Conservation (phyloP, 2,329 filamentous ascomycete genomes). For the Fusarium subtropicale region DNA sequence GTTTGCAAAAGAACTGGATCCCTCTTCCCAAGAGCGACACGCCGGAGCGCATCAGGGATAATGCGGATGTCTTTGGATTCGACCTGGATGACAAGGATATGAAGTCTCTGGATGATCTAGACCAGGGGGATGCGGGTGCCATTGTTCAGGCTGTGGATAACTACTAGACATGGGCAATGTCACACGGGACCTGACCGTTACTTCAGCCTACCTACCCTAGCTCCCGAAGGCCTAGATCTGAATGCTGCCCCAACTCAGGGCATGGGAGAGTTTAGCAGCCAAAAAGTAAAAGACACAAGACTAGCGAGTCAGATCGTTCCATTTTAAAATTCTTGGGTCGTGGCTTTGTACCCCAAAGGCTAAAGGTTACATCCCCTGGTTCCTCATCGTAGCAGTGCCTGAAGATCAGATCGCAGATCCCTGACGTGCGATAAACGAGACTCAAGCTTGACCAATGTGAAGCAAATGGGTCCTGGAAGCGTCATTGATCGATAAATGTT, state of each 20-base stretch:
- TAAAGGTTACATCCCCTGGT: background rate
- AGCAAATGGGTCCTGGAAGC: background rate
- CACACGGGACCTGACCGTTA: background rate
- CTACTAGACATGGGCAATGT: constrained; percentile 1
- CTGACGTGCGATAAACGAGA: constrained; percentile 4
- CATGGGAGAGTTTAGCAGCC: background rate
- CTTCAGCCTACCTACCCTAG: background rate
- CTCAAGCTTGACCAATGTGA: background rate
- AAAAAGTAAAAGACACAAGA: background rate
- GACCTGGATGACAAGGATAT: constrained; percentile 68
- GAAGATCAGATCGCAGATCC: constrained; percentile 2
- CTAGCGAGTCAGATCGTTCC: background rate
- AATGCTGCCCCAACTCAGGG: background rate
- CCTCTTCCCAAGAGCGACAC: constrained; percentile 74
- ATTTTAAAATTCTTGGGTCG: background rate
- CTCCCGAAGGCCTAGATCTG: constrained; percentile 3
- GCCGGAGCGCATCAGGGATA: constrained; percentile 67
- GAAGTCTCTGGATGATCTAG: constrained; percentile 47
- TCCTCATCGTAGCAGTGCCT: background rate
- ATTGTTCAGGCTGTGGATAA: constrained; percentile 41
- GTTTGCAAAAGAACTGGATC: constrained; percentile 74
- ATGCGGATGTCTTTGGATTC: constrained; percentile 71
- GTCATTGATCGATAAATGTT: constrained; percentile 3
- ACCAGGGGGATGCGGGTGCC: constrained; percentile 41
- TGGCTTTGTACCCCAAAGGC: background rate